Evolutionary conservation across 768 basidiomycete genomes (phyloP), one percentile per base, ranked within the genome.

Genomic region (Suillus discolor): DNA sequence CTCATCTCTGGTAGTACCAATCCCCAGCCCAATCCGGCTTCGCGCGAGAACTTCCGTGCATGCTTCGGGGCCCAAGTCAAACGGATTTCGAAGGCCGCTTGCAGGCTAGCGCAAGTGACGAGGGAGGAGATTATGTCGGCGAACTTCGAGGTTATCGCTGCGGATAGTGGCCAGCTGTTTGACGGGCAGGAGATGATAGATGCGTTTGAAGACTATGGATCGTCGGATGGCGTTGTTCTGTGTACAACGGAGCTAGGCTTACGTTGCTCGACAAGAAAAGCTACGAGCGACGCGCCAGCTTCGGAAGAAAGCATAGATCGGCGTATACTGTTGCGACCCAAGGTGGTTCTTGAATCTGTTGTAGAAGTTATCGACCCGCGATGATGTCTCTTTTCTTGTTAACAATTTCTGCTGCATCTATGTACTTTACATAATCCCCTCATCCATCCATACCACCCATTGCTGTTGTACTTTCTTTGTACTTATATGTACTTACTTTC

Each of bases 101-200:
- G 85, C 72, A 82, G 82, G 65, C 78, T 93, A 38, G 89, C 89
- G 13, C 83, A 81, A 59, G 85, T 91, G 47, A 83, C 85, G 42
- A 80, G 85, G 59, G 90, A 93, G 70, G 91, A 92, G 66, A 91
- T 92, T 71, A 84, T 93, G 80, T 90, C 88, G 3, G 89, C 91
- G 2, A 87, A 83, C 65, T 93, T 93, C 70, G 89, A 93, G 69
- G 83, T 92, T 42, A 75, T 89, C 47, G 82, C 86, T 23, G 84
- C 87, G 2, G 87, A 89, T 65, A 82, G 84, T 39, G 84, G 84
- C 3, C 79, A 80, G 20, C 15, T 75, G 13, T 89, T 86, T 70
- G 82, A 87, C 62, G 74, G 77, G 4, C 77, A 79, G 25, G 78
- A 79, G 38, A 89, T 89, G 88, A 71, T 75, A 34, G 88, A 90